A percentile compares a stretch with the other conserved stretches of the same genome.
Evolutionary conservation across 2,329 filamentous ascomycete genomes (phyloP).

Genomic region (Neoascochyta sp.): DNA sequence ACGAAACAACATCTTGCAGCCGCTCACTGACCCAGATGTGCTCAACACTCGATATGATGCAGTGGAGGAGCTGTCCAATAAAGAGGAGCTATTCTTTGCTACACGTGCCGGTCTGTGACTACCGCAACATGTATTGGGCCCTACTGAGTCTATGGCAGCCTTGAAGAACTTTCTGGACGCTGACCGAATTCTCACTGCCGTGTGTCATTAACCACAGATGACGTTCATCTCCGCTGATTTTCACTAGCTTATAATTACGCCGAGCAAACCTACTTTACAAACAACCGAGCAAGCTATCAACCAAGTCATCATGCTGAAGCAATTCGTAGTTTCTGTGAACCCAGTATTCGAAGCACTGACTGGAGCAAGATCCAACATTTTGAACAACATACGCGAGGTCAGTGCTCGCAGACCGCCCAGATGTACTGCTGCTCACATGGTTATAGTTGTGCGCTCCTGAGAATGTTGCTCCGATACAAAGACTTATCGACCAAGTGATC

Average conservation of each 20-base stretch:
- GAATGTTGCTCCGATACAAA: conserved; percentile 58
- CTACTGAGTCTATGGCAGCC: conserved; percentile 41
- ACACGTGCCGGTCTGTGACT: conserved; percentile 60
- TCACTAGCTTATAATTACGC: conserved; percentile 68
- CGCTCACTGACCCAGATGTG: conserved; percentile 68
- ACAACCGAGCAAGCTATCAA: conserved; percentile 79
- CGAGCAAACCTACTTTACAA: conserved; percentile 61
- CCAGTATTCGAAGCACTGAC: conserved; percentile 65
- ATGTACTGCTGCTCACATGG: neutral
- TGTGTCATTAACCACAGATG: conserved; percentile 40
- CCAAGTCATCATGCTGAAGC: conserved; percentile 80
- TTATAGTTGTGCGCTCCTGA: conserved; percentile 60
- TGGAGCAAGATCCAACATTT: conserved; percentile 60
- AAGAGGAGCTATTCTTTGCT: conserved; percentile 80
- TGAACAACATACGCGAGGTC: conserved; percentile 63
- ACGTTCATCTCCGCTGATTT: too few relatives aligned
- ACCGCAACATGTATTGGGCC: conserved; percentile 5
- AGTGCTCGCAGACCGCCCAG: conserved; percentile 5
- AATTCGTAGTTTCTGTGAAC: conserved; percentile 67
- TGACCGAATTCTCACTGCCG: conserved; percentile 74
- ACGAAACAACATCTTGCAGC: conserved; percentile 82
- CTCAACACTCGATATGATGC: conserved; percentile 74
- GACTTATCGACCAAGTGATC: conserved; percentile 65
- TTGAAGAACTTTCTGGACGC: conserved; percentile 73
- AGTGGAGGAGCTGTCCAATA: conserved; percentile 73